Percentiles rank a stretch among this genome's conserved stretches.
phyloP scores from a whole-genome alignment of 2,329 filamentous ascomycete species.

The Gremmenia infestans region DNA sequence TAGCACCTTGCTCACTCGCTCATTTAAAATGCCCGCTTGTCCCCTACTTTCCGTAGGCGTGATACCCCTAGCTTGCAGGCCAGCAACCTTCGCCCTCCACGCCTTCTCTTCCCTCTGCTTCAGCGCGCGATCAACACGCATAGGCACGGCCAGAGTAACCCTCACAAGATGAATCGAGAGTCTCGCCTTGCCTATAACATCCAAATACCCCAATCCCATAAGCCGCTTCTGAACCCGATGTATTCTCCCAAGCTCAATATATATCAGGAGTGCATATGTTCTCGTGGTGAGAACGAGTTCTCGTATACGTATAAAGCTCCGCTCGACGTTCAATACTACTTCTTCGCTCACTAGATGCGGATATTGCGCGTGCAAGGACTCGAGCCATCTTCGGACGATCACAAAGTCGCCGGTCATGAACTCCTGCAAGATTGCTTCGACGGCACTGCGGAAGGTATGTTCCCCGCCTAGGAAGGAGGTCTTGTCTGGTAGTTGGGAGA shows the following conservation, averaged over 20 bases:
- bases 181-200: slow-evolving; percentile 33
- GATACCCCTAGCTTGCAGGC: slow-evolving; percentile 32
- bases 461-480: slow-evolving; percentile 35
- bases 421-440: slow-evolving; percentile 35
- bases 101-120: slow-evolving; percentile 34
- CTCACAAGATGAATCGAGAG: slow-evolving; percentile 36
- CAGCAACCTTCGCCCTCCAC: slow-evolving; percentile 34
- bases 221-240: slow-evolving; percentile 35
- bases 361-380: slow-evolving; percentile 33
- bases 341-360: slow-evolving; percentile 35
- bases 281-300: slow-evolving; percentile 36
- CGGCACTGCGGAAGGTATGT: slow-evolving; percentile 34
- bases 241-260: slow-evolving; percentile 36
- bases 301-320: slow-evolving; percentile 33
- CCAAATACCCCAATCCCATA: slow-evolving; percentile 35
- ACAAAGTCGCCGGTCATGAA: slow-evolving; percentile 37
- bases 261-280: slow-evolving; percentile 35
- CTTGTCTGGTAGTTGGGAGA: slow-evolving; percentile 27
- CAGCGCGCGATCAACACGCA: slow-evolving; percentile 36
- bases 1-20: slow-evolving; percentile 35
- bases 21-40: slow-evolving; percentile 34
- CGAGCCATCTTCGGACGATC: slow-evolving; percentile 33
- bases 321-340: slow-evolving; percentile 34
- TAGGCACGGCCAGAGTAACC: slow-evolving; percentile 36
- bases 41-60: slow-evolving; percentile 25